Evolutionary conservation across 169 alveolate genomes (phyloP), one percentile per base, ranked within the genome.

Genomic region (Eimeria sp.): DNA sequence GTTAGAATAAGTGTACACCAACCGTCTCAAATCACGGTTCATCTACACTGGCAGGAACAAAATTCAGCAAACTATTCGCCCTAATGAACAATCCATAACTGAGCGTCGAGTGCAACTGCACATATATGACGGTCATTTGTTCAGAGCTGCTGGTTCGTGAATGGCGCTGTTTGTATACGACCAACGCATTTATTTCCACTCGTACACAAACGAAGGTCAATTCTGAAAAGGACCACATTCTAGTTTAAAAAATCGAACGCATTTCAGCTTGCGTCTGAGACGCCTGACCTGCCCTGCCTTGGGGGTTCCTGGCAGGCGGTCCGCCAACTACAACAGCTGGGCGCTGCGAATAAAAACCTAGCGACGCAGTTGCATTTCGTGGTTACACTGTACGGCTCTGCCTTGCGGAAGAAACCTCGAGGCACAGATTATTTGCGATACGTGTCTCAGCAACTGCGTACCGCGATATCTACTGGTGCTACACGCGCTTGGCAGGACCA

Each of bases 341-440:
- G 51, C 51, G 80, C 51, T 70, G 51, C n/a, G 25, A 70, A 70
- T 34, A 30, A 70, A 70, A 76, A 76, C 45, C 22, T 34, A 13
- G 61, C 27, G 84, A 75, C 13, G 84, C 84, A 67, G 47, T 27
- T 75, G 82, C n/a, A n/a, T n/a, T n/a, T n/a, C n/a, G 22, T 73
- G 13, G 83, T 25, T 34, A 57, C 84, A 30, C 25, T 14, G 58
- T 45, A 57, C 9, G 27, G 54, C 57, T 40, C 58, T 20, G 84
- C 57, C 16, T 57, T 11, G 58, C 47, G 6, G 4, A 70, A 70
- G 84, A 22, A 18, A n/a, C 13, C 84, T 73, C n/a, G 13, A 73
- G 6, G 84, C 25, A 16, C 5, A 73, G 54, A 6, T 43, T 13
- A 65, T 65, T 43, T 6, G n/a, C 20, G 22, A 10, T 1, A 25